phyloP scores from a whole-genome alignment of 768 basidiomycete genomes.

The Tricholoma matsutake region DNA sequence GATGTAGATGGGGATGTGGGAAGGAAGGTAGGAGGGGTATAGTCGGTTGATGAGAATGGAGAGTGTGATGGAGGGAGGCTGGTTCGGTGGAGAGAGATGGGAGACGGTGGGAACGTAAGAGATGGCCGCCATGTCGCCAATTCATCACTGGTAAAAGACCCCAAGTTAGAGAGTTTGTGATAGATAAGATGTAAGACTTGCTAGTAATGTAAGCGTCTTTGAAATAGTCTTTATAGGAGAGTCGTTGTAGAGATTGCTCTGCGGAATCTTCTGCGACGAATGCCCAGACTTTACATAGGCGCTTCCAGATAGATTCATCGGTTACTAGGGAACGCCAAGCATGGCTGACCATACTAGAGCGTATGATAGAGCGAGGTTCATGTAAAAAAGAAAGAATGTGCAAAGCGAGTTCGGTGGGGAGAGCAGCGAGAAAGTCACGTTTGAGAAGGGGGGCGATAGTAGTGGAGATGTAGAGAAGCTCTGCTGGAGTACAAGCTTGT shows the following conservation, averaged over 20 bases:
- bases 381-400: slow-evolving; percentile 77
- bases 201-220: slow-evolving; percentile 69
- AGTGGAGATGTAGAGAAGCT: slow-evolving; percentile 64
- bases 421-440: slow-evolving; percentile 48
- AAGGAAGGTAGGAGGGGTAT: background rate
- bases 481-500: slow-evolving; percentile 21
- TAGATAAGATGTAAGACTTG: slow-evolving; percentile 30
- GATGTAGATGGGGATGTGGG: background rate
- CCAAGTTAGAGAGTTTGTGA: background rate
- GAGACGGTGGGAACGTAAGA: slow-evolving; percentile 47
- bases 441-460: slow-evolving; percentile 63
- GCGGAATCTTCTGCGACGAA: slow-evolving; percentile 29
- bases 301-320: slow-evolving; percentile 81
- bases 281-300: slow-evolving; percentile 60
- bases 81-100: slow-evolving; percentile 4
- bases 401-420: slow-evolving; percentile 63
- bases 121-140: slow-evolving; percentile 73
- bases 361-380: slow-evolving; percentile 65
- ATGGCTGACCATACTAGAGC: slow-evolving; percentile 67
- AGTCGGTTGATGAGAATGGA: background rate
- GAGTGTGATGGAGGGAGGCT: background rate
- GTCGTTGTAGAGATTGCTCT: slow-evolving; percentile 15
- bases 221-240: slow-evolving; percentile 71
- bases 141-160: slow-evolving; percentile 55
- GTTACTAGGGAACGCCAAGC: slow-evolving; percentile 67